Conservation (phyloP, 192 early-diverging fungal genomes). For the Podila epigama region DNA sequence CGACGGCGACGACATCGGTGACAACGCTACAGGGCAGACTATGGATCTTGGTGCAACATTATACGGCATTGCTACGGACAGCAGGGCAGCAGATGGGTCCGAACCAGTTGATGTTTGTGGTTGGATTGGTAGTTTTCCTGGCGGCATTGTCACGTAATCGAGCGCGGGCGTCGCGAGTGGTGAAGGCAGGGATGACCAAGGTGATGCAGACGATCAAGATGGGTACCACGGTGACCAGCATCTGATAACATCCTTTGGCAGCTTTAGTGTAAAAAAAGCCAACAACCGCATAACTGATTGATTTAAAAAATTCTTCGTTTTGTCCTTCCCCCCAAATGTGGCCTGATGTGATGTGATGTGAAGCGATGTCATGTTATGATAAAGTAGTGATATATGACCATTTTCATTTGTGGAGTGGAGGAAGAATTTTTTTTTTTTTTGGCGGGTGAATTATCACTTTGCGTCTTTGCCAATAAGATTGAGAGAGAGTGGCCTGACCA, state of each 20-base stretch:
- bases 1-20: background rate
- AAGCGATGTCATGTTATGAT: too few species aligned
- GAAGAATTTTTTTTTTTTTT: background rate
- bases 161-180: slow-evolving; percentile 10
- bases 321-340: too few species aligned
- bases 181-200: slow-evolving; percentile 21
- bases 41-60: slow-evolving; percentile 19
- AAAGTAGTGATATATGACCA: too few species aligned
- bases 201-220: slow-evolving; percentile 43
- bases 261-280: background rate
- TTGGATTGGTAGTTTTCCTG: slow-evolving; percentile 37
- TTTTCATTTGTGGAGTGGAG: too few species aligned
- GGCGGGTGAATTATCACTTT: too few species aligned
- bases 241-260: background rate
- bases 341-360: background rate
- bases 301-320: too few species aligned
- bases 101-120: slow-evolving; percentile 31
- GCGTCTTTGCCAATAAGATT: too few species aligned
- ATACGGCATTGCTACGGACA: slow-evolving; percentile 10
- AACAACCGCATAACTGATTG: background rate
- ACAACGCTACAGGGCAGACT: slow-evolving; percentile 8
- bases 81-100: slow-evolving; percentile 14
- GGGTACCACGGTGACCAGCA: slow-evolving; percentile 39
- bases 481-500: background rate
- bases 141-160: slow-evolving; percentile 24